Evolutionary conservation across 139 green algal genomes (phyloP).

Genomic region (Tetradesmus lagerheimii): DNA sequence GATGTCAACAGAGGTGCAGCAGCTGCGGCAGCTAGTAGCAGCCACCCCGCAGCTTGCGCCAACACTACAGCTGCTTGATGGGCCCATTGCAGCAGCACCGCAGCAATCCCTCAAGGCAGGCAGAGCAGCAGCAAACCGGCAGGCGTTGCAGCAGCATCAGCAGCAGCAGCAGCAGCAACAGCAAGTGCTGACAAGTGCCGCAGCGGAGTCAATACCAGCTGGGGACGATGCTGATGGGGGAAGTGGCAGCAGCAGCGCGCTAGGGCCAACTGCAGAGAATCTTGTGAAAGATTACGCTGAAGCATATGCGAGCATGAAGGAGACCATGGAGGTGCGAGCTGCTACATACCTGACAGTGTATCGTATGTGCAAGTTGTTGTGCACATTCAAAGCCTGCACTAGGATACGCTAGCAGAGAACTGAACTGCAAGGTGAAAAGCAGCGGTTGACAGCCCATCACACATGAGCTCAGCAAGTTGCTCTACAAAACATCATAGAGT

Average conservation of each 20-base stretch:
- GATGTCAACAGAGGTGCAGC: constrained; percentile 28
- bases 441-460: neutral
- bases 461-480: neutral
- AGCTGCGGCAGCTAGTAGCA: constrained; percentile 37
- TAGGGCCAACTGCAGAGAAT: constrained; percentile 10
- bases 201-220: neutral
- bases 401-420: no score
- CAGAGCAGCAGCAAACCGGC: neutral
- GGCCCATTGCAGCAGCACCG: constrained; percentile 31
- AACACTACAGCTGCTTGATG: constrained; percentile 38
- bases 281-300: constrained; percentile 46
- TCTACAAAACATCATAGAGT: no score
- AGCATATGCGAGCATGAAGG: constrained; percentile 44
- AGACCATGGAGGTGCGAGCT: constrained; percentile 32
- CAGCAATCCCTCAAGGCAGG: neutral
- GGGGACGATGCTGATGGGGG: neutral
- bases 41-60: constrained; percentile 2
- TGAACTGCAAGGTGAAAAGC: neutral
- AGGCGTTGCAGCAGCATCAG: constrained; percentile 10
- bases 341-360: neutral
- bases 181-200: neutral
- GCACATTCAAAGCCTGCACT: neutral
- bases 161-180: neutral
- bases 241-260: neutral
- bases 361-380: no score